A percentile compares a stretch with the other conserved stretches of the same genome.
Evolutionary conservation across 805 yeast genomes (phyloP).

Genomic region (Saccharomyces kudriavzevii): DNA sequence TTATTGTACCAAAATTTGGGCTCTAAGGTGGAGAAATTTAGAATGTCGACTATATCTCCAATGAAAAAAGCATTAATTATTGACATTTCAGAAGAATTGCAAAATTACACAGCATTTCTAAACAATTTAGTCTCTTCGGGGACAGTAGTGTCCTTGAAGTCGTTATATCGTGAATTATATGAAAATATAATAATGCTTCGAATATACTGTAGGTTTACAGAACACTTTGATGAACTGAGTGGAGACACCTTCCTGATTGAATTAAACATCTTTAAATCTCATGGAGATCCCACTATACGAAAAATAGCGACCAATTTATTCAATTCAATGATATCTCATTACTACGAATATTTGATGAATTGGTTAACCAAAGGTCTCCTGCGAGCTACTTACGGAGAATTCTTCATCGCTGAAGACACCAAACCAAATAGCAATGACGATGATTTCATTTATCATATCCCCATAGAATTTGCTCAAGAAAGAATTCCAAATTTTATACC

Average conservation of each 20-base stretch:
- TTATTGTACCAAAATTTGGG: constrained; percentile 48
- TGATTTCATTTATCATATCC: constrained; percentile 6
- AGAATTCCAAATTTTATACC: constrained; percentile 36
- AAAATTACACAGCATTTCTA: constrained; percentile 36
- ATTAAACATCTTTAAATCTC: constrained; percentile 41
- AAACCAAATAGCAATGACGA: not conserved
- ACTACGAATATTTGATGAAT: constrained; percentile 45
- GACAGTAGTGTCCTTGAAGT: constrained; percentile 22
- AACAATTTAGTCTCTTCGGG: constrained; percentile 38
- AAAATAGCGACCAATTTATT: constrained; percentile 39
- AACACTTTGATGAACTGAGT: constrained; percentile 25
- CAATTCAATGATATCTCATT: constrained; percentile 44
- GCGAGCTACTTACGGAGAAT: constrained; percentile 47
- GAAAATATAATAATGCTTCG: constrained; percentile 52
- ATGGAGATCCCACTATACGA: constrained; percentile 56
- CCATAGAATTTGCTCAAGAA: constrained; percentile 9
- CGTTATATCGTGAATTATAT: constrained; percentile 32
- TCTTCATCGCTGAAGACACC: constrained; percentile 39
- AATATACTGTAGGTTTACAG: constrained; percentile 41
- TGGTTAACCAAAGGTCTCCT: constrained; percentile 71
- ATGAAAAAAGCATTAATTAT: constrained; percentile 55
- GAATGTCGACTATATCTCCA: constrained; percentile 36
- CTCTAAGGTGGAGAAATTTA: constrained; percentile 25
- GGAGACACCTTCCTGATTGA: constrained; percentile 50
- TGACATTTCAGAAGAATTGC: constrained; percentile 36